Evolutionary conservation across 2,329 filamentous ascomycete genomes (phyloP).

Genomic region (Trichoderma brevicompactum): DNA sequence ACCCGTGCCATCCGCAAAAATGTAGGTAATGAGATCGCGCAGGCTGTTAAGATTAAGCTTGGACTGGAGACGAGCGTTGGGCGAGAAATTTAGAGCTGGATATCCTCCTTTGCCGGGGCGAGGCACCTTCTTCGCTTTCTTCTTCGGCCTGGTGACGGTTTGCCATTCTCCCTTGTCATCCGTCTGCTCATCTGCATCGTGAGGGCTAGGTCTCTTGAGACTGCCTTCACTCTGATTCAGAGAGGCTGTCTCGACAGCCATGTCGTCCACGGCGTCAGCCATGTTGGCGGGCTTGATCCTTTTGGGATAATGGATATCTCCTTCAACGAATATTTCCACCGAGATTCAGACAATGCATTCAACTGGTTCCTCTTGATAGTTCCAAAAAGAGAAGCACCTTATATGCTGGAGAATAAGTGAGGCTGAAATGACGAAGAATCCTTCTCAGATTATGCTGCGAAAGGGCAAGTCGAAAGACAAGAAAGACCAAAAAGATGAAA

Average conservation of each 20-base stretch:
- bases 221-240: slow-evolving; percentile 44
- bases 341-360: slow-evolving; percentile 3
- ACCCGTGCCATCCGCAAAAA: slow-evolving; percentile 66
- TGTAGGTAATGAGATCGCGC: slow-evolving; percentile 67
- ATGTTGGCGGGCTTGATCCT: slow-evolving; percentile 24
- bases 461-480: neutral
- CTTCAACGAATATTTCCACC: slow-evolving; percentile 22
- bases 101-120: slow-evolving; percentile 61
- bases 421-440: neutral
- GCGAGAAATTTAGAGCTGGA: slow-evolving; percentile 62
- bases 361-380: neutral
- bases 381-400: neutral
- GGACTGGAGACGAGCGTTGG: slow-evolving; percentile 61
- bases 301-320: neutral
- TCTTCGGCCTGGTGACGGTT: slow-evolving; percentile 57
- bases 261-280: slow-evolving; percentile 27
- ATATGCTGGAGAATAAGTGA: neutral
- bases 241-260: slow-evolving; percentile 29
- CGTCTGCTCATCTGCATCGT: slow-evolving; percentile 45
- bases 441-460: neutral
- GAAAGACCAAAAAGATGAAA: neutral
- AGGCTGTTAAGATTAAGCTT: slow-evolving; percentile 67
- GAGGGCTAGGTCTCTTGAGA: slow-evolving; percentile 55
- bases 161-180: slow-evolving; percentile 56
- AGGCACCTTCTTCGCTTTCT: slow-evolving; percentile 66